Conservation (phyloP, 2,329 filamentous ascomycete species). For the Arachnomyces sp. region DNA sequence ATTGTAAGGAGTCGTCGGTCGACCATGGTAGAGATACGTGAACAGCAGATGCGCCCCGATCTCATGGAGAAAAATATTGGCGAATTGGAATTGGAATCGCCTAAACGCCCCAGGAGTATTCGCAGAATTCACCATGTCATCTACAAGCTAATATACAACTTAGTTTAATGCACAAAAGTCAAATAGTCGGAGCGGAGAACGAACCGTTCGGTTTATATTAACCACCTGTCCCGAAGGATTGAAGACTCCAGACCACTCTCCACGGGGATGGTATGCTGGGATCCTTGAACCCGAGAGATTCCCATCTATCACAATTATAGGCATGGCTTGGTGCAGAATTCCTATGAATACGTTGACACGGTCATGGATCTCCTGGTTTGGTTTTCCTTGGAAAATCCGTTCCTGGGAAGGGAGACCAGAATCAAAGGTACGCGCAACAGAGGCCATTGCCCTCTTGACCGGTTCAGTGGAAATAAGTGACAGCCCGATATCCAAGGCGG, state of each 20-base stretch:
- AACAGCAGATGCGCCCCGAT: not conserved
- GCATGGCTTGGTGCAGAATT: not conserved
- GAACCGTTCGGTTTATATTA: not conserved
- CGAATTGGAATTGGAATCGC: not conserved
- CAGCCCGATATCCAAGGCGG: not conserved
- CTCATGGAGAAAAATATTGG: not conserved
- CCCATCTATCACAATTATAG: constrained; percentile 1
- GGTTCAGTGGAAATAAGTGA: not conserved
- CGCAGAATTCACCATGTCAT: not conserved
- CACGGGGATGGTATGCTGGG: not conserved
- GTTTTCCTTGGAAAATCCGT: not conserved
- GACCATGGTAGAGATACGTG: not conserved
- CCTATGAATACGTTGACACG: constrained; percentile 1
- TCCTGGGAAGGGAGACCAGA: not conserved
- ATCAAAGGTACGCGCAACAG: not conserved
- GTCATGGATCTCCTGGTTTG: not conserved
- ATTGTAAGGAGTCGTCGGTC: not conserved
- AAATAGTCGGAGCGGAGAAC: not conserved
- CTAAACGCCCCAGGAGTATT: not conserved
- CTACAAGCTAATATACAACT: not conserved
- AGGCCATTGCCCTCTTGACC: not conserved
- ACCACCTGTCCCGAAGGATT: not conserved
- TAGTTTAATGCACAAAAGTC: not conserved
- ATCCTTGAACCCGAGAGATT: not conserved
- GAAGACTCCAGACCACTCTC: not conserved